Evolutionary conservation across 768 basidiomycete genomes (phyloP).

Genomic region (Tricholoma matsutake): DNA sequence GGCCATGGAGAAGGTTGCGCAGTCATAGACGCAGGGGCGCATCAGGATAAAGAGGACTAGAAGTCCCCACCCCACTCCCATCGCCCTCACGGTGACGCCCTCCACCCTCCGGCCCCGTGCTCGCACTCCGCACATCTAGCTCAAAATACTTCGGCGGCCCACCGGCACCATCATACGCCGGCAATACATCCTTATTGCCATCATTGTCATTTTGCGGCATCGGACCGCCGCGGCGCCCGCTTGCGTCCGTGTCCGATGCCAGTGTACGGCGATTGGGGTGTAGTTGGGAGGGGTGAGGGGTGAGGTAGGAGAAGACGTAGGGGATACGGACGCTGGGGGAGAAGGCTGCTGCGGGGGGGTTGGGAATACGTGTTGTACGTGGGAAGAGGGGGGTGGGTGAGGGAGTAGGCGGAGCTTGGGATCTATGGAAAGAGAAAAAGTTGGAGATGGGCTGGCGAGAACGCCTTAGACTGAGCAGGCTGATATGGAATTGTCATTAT

Average conservation of each 20-base stretch:
- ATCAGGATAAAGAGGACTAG: too few species aligned
- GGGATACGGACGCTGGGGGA: constrained; percentile 10
- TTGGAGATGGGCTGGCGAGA: constrained; percentile 9
- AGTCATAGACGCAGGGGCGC: too few species aligned
- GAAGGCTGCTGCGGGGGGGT: constrained; percentile 8
- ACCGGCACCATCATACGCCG: constrained; percentile 43
- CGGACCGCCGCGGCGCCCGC: constrained; percentile 33
- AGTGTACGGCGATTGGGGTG: constrained; percentile 22
- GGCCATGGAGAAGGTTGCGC: too few species aligned
- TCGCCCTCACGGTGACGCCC: neutral
- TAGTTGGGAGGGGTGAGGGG: neutral
- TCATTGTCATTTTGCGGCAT: constrained; percentile 26
- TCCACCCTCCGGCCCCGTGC: neutral
- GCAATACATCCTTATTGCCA: constrained; percentile 42
- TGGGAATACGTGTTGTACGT: constrained; percentile 21
- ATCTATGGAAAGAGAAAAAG: constrained; percentile 10
- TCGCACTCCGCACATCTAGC: neutral
- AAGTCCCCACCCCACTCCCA: neutral
- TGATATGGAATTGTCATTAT: constrained; percentile 1
- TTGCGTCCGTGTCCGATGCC: constrained; percentile 36
- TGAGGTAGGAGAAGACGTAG: constrained; percentile 16
- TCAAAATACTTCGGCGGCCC: constrained; percentile 44
- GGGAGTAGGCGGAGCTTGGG: neutral
- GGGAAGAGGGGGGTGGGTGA: constrained; percentile 12
- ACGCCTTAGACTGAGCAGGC: constrained; percentile 10